phyloP scores from a whole-genome alignment of 2,329 filamentous ascomycete species.

The Teratosphaeria nubilosa region DNA sequence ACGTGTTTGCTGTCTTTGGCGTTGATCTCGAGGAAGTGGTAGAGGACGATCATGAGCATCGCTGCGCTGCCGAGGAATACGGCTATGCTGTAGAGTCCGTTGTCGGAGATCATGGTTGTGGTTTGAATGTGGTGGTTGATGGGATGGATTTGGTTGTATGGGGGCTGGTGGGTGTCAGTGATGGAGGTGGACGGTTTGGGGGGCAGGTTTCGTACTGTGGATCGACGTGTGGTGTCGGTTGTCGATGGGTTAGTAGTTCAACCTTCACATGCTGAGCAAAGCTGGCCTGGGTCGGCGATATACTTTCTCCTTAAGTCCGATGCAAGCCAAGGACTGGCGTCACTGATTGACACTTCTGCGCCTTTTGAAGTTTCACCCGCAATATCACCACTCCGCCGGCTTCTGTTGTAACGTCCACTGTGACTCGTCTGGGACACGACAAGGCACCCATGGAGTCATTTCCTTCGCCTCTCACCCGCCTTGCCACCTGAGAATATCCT shows the following conservation, averaged over 20 bases:
- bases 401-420: background rate
- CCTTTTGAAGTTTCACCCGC: background rate
- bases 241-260: background rate
- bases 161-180: background rate
- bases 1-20: constrained; percentile 45
- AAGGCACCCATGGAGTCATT: constrained; percentile 24
- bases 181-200: background rate
- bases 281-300: background rate
- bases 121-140: background rate
- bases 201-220: background rate
- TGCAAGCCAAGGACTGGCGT: background rate
- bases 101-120: constrained; percentile 80
- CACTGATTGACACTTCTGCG: background rate
- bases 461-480: constrained; percentile 16
- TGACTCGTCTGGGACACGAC: background rate
- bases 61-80: constrained; percentile 83
- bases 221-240: background rate
- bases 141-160: background rate
- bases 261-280: background rate
- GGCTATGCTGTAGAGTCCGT: constrained; percentile 79
- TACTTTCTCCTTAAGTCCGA: background rate
- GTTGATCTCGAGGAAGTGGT: constrained; percentile 95
- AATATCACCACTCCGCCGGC: background rate
- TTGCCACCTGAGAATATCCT: background rate
- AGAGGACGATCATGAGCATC: constrained; percentile 87